Percentiles rank a stretch among this genome's conserved stretches.
Conservation (phyloP, 73 alveolate genomes). For the Symbiodinium natans region DNA sequence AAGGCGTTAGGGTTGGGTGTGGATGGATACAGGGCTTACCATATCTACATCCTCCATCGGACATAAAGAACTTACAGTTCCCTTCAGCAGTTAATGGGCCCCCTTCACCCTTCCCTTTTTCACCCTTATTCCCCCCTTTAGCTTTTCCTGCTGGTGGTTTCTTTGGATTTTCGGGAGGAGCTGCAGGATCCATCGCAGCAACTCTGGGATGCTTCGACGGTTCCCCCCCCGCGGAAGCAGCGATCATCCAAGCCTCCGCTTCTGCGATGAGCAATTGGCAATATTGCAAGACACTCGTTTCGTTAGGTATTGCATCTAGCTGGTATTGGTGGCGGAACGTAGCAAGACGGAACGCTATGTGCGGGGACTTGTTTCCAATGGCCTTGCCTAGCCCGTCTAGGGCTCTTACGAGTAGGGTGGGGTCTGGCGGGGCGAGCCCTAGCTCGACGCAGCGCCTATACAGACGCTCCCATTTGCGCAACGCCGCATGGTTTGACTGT, state of each 20-base stretch:
- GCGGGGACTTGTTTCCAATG: background rate
- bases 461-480: background rate
- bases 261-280: background rate
- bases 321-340: background rate
- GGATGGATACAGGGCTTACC: background rate
- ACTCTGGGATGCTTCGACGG: background rate
- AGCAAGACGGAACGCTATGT: background rate
- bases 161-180: no score
- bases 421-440: background rate
- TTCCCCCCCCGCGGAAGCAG: no score
- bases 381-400: background rate
- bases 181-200: no score
- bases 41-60: background rate
- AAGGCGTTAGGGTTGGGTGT: background rate
- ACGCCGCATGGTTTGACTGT: background rate
- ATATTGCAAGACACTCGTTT: background rate
- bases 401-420: background rate
- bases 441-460: background rate
- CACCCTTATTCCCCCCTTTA: no score
- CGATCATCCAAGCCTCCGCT: no score
- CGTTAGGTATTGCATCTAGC: background rate
- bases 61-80: background rate
- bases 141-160: no score
- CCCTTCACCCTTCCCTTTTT: no score
- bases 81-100: background rate